phyloP scores from a whole-genome alignment of 2,329 filamentous ascomycete species.

The Dryadomyces quercus-mongolicae region DNA sequence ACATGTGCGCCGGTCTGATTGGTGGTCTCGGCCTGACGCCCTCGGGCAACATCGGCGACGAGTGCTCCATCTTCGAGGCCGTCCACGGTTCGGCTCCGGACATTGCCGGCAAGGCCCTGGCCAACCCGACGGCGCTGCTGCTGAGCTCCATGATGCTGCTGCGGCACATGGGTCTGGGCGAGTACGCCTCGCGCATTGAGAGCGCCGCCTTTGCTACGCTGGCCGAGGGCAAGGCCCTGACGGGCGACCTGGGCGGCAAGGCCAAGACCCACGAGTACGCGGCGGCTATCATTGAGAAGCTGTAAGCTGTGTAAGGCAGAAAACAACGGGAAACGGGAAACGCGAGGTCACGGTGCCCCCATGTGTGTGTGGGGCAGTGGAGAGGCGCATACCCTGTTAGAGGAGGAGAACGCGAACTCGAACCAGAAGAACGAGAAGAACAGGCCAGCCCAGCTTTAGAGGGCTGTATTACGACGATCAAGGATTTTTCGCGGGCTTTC shows the following conservation, averaged over 20 bases:
- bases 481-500: background rate
- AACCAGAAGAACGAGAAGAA: background rate
- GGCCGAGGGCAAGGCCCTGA: constrained; percentile 90
- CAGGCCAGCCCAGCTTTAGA: background rate
- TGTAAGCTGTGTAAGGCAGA: no score
- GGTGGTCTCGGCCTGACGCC: constrained; percentile 94
- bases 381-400: no score
- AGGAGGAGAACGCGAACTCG: background rate
- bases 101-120: constrained; percentile 69
- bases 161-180: constrained; percentile 87
- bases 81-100: constrained; percentile 68
- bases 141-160: constrained; percentile 99
- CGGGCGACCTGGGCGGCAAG: constrained; percentile 91
- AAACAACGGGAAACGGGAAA: no score
- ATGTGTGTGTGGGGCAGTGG: no score
- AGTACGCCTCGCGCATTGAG: constrained; percentile 81
- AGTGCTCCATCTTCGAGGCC: constrained; percentile 99
- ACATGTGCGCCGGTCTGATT: constrained; percentile 98
- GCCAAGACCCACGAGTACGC: constrained; percentile 94
- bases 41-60: constrained; percentile 96
- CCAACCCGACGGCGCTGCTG: constrained; percentile 93
- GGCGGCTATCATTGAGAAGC: constrained; percentile 68
- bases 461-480: background rate
- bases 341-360: no score
- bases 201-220: constrained; percentile 90